Evolutionary conservation across 306 rosid genomes (phyloP).

Genomic region (Hippophae rhamnoides): DNA sequence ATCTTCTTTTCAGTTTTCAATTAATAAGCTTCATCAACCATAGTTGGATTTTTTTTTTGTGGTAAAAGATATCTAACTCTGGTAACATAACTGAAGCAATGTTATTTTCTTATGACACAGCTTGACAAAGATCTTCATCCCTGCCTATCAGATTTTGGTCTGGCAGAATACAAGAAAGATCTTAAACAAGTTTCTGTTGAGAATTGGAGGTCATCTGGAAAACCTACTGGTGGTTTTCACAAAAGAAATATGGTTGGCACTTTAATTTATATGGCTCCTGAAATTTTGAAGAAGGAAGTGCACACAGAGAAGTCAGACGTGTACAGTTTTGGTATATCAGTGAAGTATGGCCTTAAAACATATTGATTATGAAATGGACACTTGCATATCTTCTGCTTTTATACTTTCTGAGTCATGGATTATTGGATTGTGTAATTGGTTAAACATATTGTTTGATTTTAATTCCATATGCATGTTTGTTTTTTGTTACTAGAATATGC

Average conservation of each 20-base stretch:
- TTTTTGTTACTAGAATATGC: too few relatives aligned
- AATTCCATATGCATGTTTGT: too few relatives aligned
- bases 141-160: slow-evolving; percentile 86
- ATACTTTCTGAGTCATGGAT: background rate
- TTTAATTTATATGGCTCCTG: slow-evolving; percentile 92
- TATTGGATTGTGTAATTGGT: background rate
- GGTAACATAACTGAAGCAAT: slow-evolving; percentile 5
- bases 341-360: slow-evolving; percentile 50
- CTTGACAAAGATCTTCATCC: slow-evolving; percentile 65
- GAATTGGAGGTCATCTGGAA: slow-evolving; percentile 83
- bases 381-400: slow-evolving; percentile 1
- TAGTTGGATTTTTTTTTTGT: slow-evolving; percentile 1
- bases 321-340: slow-evolving; percentile 75
- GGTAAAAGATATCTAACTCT: background rate
- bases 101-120: slow-evolving; percentile 35
- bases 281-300: slow-evolving; percentile 69
- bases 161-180: slow-evolving; percentile 61
- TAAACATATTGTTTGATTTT: background rate
- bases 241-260: slow-evolving; percentile 93
- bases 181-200: slow-evolving; percentile 55
- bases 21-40: background rate
- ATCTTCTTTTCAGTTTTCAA: slow-evolving; percentile 8
- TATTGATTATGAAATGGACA: background rate
- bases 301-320: slow-evolving; percentile 86
- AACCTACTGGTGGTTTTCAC: slow-evolving; percentile 97